Evolutionary conservation across 2,329 filamentous ascomycete species (phyloP).

Genomic region (Clarireedia monteithiana): DNA sequence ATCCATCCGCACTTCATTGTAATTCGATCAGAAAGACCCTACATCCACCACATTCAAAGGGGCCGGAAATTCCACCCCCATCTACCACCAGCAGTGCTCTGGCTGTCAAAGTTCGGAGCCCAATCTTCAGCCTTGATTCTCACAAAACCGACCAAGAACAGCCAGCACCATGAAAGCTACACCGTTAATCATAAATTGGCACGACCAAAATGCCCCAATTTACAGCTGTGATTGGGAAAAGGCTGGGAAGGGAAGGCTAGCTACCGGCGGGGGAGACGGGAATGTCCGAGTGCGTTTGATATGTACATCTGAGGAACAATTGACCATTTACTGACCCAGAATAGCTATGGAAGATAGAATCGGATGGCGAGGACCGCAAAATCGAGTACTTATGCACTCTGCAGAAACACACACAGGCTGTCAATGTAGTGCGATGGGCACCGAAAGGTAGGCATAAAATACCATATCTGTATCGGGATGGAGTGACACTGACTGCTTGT

Average conservation of each 20-base stretch:
- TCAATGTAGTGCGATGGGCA: conserved; percentile 95
- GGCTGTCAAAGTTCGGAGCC: neutral
- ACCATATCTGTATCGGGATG: neutral
- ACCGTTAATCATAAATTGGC: conserved; percentile 96
- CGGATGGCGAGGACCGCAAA: conserved; percentile 75
- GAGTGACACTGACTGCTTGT: conserved; percentile 6
- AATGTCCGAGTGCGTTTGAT: conserved; percentile 69
- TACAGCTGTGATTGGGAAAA: conserved; percentile 97
- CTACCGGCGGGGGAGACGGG: conserved; percentile 92
- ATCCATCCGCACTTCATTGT: neutral
- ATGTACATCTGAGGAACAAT: neutral
- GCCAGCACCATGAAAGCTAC: conserved; percentile 73
- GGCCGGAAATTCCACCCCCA: neutral
- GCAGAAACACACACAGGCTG: conserved; percentile 88
- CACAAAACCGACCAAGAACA: neutral
- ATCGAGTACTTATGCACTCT: conserved; percentile 90
- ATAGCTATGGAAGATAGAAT: conserved; percentile 86
- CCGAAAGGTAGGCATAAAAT: conserved; percentile 62
- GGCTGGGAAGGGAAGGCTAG: conserved; percentile 80
- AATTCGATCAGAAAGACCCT: neutral
- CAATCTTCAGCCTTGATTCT: neutral
- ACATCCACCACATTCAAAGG: too few species aligned
- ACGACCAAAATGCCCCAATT: conserved; percentile 92
- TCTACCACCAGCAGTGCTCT: neutral
- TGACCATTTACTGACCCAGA: conserved; percentile 7